These are phyloP conservation scores for Lizanozyma gosingica DNA, from an alignment of 1,139 yeast genomes.

Conservation along the genomic window DNA sequence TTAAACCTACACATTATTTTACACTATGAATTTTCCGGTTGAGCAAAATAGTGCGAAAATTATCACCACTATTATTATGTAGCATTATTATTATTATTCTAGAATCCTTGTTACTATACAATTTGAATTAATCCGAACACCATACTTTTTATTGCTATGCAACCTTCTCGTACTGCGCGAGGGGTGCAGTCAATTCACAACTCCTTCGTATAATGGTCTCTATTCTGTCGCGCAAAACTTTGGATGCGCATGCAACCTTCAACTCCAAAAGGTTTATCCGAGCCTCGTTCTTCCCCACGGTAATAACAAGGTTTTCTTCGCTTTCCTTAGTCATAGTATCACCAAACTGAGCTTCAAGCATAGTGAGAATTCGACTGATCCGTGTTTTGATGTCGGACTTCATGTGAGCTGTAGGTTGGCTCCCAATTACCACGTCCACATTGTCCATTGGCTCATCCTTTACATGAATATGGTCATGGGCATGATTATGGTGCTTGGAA, in stretches of 20 bases:
- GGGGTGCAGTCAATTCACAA: conserved; percentile 74
- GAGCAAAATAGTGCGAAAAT: no score
- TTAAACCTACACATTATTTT: no score
- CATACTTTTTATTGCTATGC: no score
- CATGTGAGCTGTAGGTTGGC: conserved; percentile 16
- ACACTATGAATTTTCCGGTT: no score
- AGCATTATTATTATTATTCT: no score
- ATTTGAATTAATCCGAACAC: no score
- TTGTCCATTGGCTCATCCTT: conserved; percentile 9
- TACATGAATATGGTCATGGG: conserved; percentile 17
- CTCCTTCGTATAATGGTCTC: conserved; percentile 76
- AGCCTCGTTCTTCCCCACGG: conserved; percentile 71
- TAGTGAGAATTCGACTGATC: conserved; percentile 50
- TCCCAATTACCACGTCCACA: conserved; percentile 4
- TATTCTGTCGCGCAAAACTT: conserved; percentile 72
- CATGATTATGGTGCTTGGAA: conserved; percentile 47
- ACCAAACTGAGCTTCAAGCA: conserved; percentile 84
- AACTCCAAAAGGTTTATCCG: conserved; percentile 54
- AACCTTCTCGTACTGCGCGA: conserved; percentile 19
- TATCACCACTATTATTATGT: no score
- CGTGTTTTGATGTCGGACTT: conserved; percentile 40
- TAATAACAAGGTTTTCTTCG: conserved; percentile 26
- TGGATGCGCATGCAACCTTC: conserved; percentile 68
- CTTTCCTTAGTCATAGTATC: conserved; percentile 44
- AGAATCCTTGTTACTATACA: no score